These are phyloP conservation scores for Neolentinus lepideus DNA, from an alignment of 1,284 basidiomycete species.

Conservation along the genomic window DNA sequence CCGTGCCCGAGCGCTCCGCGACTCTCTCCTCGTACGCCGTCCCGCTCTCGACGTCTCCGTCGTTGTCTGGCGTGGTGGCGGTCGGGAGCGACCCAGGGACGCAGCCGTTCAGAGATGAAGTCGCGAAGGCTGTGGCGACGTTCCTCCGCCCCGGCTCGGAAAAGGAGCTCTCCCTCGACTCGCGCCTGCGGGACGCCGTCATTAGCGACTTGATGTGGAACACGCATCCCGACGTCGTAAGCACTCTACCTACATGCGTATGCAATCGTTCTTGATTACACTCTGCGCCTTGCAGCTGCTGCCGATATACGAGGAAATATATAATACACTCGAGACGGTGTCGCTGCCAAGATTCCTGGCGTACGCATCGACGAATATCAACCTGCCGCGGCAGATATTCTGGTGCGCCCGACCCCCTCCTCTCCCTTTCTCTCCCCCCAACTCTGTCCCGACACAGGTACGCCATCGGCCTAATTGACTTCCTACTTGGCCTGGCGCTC, in stretches of 20 bases:
- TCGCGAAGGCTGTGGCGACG: slow-evolving; percentile 26
- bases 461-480: slow-evolving; percentile 14
- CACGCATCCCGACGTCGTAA: slow-evolving; percentile 32
- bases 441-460: slow-evolving; percentile 25
- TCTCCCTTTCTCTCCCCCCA: not conserved
- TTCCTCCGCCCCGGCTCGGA: slow-evolving; percentile 26
- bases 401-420: slow-evolving; percentile 10
- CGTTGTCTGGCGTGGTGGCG: not conserved
- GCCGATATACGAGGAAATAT: slow-evolving; percentile 26
- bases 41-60: not conserved
- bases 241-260: slow-evolving; percentile 9
- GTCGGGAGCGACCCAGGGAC: not conserved
- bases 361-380: slow-evolving; percentile 25
- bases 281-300: slow-evolving; percentile 18
- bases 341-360: slow-evolving; percentile 26
- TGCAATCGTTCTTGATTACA: not conserved
- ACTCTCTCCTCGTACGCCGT: not conserved
- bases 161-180: slow-evolving; percentile 29
- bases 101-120: slow-evolving; percentile 26
- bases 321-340: slow-evolving; percentile 20
- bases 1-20: not conserved
- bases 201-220: slow-evolving; percentile 23
- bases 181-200: slow-evolving; percentile 22
- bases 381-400: slow-evolving; percentile 29
- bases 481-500: slow-evolving; percentile 20